Evolutionary conservation across 78 protist genomes (phyloP), one percentile per base, ranked within the genome.

Genomic region (Goniomonas avonlea): DNA sequence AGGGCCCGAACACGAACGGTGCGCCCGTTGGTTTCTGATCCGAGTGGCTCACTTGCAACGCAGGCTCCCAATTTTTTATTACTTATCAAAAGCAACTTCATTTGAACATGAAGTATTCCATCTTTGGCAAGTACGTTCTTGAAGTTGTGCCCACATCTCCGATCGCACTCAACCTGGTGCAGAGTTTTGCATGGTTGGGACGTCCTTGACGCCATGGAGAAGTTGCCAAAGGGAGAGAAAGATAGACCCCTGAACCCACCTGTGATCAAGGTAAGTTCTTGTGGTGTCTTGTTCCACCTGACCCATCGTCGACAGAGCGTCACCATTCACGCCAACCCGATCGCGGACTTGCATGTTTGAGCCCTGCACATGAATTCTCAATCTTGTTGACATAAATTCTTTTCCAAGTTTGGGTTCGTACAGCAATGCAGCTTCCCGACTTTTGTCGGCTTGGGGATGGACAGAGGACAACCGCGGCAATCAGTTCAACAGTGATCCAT

Each of bases 281-380:
- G 35, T 58, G 13, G 9, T 58, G 13, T 8, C 17, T 58, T n/a
- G 20, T 25, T 15, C 20, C 65, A 15, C 29, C 65, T 15, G 13
- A 8, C 8, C 17, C 20, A n/a, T 25, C 17, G 65, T 58, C 35
- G 9, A 58, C 15, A 89, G 34, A 37, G n/a, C 41, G 87, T 89
- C 40, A 81, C 88, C 17, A 83, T 92, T 11, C 96, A 92, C 73
- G 93, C 96, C 1, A 92, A 92, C 74, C 96, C 96, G 41, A 47
- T 89, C 15, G 93, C 93, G 39, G 75, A 68, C 15, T 13, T 15
- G 21, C 34, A 48, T 5, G 9, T 56, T 56, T 18, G 20, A 56
- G 5, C 11, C 13, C 5, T 5, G 35, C n/a, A n/a, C 35, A 56
- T n/a, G 15, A 45, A 45, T 45, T 17, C 53, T 45, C 53, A 15